Evolutionary conservation across 2,329 filamentous ascomycete genomes (phyloP), one percentile per base, ranked within the genome.

Genomic region (Penicillium sp.): DNA sequence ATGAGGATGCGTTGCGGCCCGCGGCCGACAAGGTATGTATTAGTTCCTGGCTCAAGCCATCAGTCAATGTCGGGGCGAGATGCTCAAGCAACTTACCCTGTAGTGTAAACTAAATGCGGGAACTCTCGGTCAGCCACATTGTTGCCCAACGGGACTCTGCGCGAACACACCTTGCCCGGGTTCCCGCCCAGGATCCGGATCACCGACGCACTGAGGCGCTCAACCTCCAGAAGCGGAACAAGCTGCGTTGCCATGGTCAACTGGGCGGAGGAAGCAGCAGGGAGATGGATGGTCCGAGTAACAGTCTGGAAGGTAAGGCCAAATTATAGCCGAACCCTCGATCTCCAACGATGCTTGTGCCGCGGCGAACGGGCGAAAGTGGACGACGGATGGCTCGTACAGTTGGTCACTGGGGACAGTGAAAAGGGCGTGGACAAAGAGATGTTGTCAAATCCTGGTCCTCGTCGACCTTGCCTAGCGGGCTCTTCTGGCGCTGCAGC

Each of bases 111-210:
- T 70, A 48, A 34, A 40, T 16, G 13, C 14, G 16, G 10, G 13
- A 10, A 13, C 13, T 35, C 7, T 13, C 7, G 14, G 41, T 51
- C 21, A 54, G 50, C 41, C 47, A 21, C 27, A 16, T 39, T 26
- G 15, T 27, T 36, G 29, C 33, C 26, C 32, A 30, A 33, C 17
- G 4, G n/a, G 4, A n/a, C 11, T 13, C n/a, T 16, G 14, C 5
- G 30, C 36, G 11, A 15, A 35, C 65, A 59, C 54, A 82, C 81
- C 73, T 94, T 96, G 60, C 86, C 81, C 9, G 93, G 91, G 66
- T 98, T 98, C 7, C 86, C 88, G 43, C 85, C 93, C 13, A 97
- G 74, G 47, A 98, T 86, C 40, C 93, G 80, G 48, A 95, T 84
- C 30, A 90, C 85, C 10, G 78, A 73, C 14, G 85, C 78, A 59